Base-by-base conservation (phyloP, 352 stramenopile genomes). In the Plasmopara viticola region DNA sequence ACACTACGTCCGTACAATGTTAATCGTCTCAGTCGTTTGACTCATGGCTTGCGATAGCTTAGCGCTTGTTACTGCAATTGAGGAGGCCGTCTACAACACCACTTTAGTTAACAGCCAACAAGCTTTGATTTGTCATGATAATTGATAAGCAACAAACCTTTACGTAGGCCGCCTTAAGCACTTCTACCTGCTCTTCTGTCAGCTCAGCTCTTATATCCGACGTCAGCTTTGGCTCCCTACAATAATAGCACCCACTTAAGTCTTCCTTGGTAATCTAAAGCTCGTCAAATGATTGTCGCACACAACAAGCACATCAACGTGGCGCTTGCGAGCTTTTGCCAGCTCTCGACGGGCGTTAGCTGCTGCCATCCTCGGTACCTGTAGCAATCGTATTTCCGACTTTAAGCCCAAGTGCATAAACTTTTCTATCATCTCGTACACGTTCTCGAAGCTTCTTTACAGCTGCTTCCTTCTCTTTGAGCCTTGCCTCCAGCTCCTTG, bases 1-100 rank as follows among this genome's bases (percentile, higher is more conserved):
- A 40, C 8, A 48, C 12, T 1, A 14, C 28, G 14, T 29, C 44
- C 64, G 20, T 74, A 89, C 78, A 56, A 89, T 78, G 35, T 62
- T 68, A 48, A 89, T 84, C 15, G 78, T 86, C 59, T 86, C 78
- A 10, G 56, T 80, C 14, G 78, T 87, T 44, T 86, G 65, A 25
- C 58, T 78, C 48, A 84, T 65, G 4, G 73, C 62, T 44, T 81
- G 73, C 17, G 72, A 71, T 14, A 89, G 51, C 49, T 84, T 84
- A 5, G 66, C 62, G 20, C 63, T 82, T 2, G 75, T 74, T 25
- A 48, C 71, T 2, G 64, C 74, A 46, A 89, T 84, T 17, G 63
- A 78, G 55, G 68, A 75, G 25, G 78, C 61, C 34, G 75, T 83
- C 78, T 88, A 34, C 20, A 51, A 35, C 14, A 34, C 38, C n/a